Evolutionary conservation across 2,329 filamentous ascomycete genomes (phyloP).

Genomic region (Teratosphaeria pseudoeucalypti): DNA sequence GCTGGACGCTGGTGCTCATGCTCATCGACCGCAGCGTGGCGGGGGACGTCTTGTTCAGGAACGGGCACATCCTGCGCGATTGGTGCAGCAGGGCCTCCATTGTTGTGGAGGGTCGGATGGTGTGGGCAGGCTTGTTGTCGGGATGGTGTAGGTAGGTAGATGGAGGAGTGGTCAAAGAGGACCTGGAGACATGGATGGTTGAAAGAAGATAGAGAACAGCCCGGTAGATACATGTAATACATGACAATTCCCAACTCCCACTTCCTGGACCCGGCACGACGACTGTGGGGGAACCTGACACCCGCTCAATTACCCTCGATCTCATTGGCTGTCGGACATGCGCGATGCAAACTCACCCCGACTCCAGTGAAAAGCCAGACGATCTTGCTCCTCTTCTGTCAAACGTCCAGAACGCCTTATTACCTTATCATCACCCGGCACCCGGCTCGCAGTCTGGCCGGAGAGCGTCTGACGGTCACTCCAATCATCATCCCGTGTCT

Average conservation of each 20-base stretch:
- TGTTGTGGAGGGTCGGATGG: constrained; percentile 5
- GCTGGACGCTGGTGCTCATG: constrained; percentile 54
- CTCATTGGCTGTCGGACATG: not conserved
- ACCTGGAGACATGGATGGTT: not conserved
- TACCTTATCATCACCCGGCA: too few relatives aligned
- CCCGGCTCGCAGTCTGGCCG: not conserved
- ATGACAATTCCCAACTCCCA: not conserved
- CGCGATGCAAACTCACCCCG: not conserved
- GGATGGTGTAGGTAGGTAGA: not conserved
- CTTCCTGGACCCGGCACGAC: not conserved
- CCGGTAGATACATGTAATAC: not conserved
- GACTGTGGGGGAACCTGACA: not conserved
- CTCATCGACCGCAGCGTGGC: constrained; percentile 84
- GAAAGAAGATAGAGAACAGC: not conserved
- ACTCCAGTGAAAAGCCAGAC: not conserved
- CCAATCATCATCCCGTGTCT: too few relatives aligned
- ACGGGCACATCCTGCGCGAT: constrained; percentile 94
- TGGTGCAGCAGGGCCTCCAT: constrained; percentile 96
- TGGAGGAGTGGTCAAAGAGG: not conserved
- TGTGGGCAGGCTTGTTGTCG: not conserved
- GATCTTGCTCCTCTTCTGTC: not conserved
- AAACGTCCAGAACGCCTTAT: not conserved
- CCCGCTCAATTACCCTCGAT: not conserved
- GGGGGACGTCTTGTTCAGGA: constrained; percentile 88
- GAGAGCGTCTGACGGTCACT: not conserved